Conservation (phyloP, 306 rosid genomes). For the Cucurbita maxima region DNA sequence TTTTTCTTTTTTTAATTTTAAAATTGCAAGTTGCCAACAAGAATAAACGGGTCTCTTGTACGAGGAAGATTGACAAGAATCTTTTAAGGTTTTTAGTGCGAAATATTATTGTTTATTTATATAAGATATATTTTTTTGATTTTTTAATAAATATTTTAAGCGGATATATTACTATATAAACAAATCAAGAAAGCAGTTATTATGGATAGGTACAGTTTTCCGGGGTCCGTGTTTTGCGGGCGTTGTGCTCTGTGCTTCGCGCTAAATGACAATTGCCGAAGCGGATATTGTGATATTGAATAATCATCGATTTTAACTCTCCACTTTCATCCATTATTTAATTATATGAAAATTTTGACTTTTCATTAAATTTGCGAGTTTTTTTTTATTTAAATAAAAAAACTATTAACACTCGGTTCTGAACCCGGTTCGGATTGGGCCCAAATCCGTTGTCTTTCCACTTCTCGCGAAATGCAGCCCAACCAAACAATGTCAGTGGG, state of each 20-base stretch:
- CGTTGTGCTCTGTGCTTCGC: neutral
- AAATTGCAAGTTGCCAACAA: neutral
- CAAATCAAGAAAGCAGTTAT: neutral
- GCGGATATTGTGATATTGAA: too few relatives aligned
- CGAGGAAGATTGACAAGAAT: conserved; percentile 3
- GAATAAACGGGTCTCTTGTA: neutral
- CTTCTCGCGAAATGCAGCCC: neutral
- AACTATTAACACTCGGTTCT: too few relatives aligned
- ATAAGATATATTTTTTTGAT: too few relatives aligned
- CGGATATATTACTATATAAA: neutral
- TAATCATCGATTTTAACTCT: too few relatives aligned
- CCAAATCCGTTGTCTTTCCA: neutral
- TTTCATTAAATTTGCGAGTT: too few relatives aligned
- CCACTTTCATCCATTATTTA: too few relatives aligned
- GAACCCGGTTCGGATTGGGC: neutral
- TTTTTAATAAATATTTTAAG: neutral
- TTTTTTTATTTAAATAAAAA: too few relatives aligned
- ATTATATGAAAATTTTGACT: too few relatives aligned
- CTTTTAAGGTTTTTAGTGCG: neutral
- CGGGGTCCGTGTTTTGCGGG: neutral
- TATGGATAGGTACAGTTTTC: neutral
- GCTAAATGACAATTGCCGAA: neutral
- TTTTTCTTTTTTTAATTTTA: neutral
- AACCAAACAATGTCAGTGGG: neutral
- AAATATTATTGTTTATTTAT: neutral